These are phyloP conservation scores for Zygotorulaspora mrakii DNA, from an alignment of 1,139 yeast species.

Conservation along the genomic window DNA sequence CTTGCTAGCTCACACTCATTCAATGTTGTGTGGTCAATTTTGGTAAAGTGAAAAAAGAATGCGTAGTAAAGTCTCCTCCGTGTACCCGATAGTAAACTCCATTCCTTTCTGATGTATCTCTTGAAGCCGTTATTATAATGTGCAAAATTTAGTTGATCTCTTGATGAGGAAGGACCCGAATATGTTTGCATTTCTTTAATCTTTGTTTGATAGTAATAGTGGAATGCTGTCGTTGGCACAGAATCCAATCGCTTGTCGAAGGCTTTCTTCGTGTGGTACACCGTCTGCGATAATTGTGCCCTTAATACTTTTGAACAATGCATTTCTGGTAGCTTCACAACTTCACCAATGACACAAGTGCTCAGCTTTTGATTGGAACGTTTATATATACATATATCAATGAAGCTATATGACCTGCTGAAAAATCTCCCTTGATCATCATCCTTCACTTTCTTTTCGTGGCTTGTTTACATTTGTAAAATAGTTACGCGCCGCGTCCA, in stretches of 20 bases:
- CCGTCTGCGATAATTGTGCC: slow-evolving; percentile 11
- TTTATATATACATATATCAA: too few relatives aligned
- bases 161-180: not conserved
- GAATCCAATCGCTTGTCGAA: slow-evolving; percentile 19
- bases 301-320: slow-evolving; percentile 9
- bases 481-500: slow-evolving; percentile 4
- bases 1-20: slow-evolving; percentile 24
- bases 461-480: slow-evolving; percentile 2
- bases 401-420: not conserved
- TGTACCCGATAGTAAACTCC: slow-evolving; percentile 25
- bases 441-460: too few relatives aligned
- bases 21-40: slow-evolving; percentile 15
- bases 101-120: slow-evolving; percentile 22
- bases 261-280: slow-evolving; percentile 17
- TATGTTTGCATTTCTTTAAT: slow-evolving; percentile 12
- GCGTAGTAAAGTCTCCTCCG: slow-evolving; percentile 26
- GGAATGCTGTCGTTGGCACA: slow-evolving; percentile 24
- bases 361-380: not conserved
- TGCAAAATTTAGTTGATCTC: slow-evolving; percentile 11
- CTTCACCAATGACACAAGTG: too few relatives aligned
- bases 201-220: slow-evolving; percentile 23
- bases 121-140: slow-evolving; percentile 19
- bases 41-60: slow-evolving; percentile 21
- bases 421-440: too few relatives aligned
- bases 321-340: too few relatives aligned